These are phyloP conservation scores for Helotiales sp. DNA, from an alignment of 2,329 filamentous ascomycete species.

Conservation along the genomic window DNA sequence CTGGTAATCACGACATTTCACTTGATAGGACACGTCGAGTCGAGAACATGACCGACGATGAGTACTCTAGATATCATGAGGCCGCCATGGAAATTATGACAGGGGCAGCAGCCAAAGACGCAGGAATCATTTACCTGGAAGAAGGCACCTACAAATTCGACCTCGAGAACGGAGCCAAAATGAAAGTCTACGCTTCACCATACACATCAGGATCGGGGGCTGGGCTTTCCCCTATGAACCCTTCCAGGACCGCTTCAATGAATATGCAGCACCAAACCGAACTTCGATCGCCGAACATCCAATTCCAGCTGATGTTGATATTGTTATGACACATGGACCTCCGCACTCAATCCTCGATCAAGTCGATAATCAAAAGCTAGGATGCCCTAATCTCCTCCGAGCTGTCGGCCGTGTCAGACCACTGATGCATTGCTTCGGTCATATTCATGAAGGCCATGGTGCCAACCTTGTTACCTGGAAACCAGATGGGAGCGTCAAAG, in stretches of 20 bases:
- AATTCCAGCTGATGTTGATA: slow-evolving; percentile 40
- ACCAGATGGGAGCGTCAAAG: background rate
- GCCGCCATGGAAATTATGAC: slow-evolving; percentile 23
- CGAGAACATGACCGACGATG: slow-evolving; percentile 12
- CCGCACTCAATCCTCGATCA: slow-evolving; percentile 42
- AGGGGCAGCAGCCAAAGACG: slow-evolving; percentile 20
- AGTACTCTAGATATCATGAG: slow-evolving; percentile 14
- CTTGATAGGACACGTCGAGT: slow-evolving; percentile 48
- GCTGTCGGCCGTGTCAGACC: slow-evolving; percentile 53
- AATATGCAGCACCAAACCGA: slow-evolving; percentile 9
- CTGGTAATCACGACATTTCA: slow-evolving; percentile 65
- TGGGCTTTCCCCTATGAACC: slow-evolving; percentile 38
- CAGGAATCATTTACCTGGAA: slow-evolving; percentile 35
- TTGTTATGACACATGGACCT: slow-evolving; percentile 49
- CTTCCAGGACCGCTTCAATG: slow-evolving; percentile 36
- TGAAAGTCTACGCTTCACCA: slow-evolving; percentile 41
- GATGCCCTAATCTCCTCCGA: slow-evolving; percentile 52
- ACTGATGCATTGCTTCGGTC: slow-evolving; percentile 60
- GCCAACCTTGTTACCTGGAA: slow-evolving; percentile 58
- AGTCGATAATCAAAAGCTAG: slow-evolving; percentile 42
- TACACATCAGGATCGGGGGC: slow-evolving; percentile 35
- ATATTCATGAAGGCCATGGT: slow-evolving; percentile 66
- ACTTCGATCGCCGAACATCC: slow-evolving; percentile 23
- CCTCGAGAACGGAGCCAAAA: slow-evolving; percentile 34
- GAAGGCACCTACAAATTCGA: slow-evolving; percentile 39